A percentile compares a stretch with the other conserved stretches of the same genome.
phyloP scores from a whole-genome alignment of 2,329 filamentous ascomycete species.

The Daldinia eschscholtzii region DNA sequence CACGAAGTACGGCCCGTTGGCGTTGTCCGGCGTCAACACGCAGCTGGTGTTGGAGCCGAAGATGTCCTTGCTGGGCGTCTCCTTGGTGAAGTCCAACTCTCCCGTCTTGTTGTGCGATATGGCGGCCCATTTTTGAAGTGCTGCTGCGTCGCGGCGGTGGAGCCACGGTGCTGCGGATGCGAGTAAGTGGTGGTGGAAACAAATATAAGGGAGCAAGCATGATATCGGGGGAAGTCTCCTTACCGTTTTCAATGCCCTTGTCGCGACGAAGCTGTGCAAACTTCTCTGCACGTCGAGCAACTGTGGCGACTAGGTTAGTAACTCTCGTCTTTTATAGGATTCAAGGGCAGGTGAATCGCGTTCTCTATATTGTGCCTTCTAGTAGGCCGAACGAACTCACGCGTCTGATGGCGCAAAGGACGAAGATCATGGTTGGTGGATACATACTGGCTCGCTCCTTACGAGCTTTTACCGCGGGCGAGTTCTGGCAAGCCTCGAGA shows the following conservation, averaged over 20 bases:
- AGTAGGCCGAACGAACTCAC: background rate
- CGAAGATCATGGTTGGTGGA: background rate
- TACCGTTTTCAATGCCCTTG: slow-evolving; percentile 47
- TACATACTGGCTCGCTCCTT: slow-evolving; percentile 53
- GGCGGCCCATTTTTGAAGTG: slow-evolving; percentile 55
- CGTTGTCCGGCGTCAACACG: slow-evolving; percentile 58
- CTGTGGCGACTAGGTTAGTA: slow-evolving; percentile 23
- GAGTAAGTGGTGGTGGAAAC: background rate
- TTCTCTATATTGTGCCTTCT: background rate
- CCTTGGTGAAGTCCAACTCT: slow-evolving; percentile 49
- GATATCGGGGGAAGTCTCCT: slow-evolving; percentile 4
- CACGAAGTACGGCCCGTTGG: slow-evolving; percentile 61
- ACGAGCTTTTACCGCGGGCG: slow-evolving; percentile 56
- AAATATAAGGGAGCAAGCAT: background rate
- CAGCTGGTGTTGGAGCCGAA: slow-evolving; percentile 60
- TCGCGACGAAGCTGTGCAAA: slow-evolving; percentile 56
- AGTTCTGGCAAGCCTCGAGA: slow-evolving; percentile 56
- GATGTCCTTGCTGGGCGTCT: slow-evolving; percentile 51
- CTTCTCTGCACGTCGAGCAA: slow-evolving; percentile 56
- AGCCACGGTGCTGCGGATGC: slow-evolving; percentile 44
- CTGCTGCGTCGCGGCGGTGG: slow-evolving; percentile 54
- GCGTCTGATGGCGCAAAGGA: background rate
- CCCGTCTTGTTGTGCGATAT: slow-evolving; percentile 56
- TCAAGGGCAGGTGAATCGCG: background rate
- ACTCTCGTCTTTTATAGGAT: background rate